Evolutionary conservation across 352 stramenopile species (phyloP).

Genomic region (Aphanomyces invadans): DNA sequence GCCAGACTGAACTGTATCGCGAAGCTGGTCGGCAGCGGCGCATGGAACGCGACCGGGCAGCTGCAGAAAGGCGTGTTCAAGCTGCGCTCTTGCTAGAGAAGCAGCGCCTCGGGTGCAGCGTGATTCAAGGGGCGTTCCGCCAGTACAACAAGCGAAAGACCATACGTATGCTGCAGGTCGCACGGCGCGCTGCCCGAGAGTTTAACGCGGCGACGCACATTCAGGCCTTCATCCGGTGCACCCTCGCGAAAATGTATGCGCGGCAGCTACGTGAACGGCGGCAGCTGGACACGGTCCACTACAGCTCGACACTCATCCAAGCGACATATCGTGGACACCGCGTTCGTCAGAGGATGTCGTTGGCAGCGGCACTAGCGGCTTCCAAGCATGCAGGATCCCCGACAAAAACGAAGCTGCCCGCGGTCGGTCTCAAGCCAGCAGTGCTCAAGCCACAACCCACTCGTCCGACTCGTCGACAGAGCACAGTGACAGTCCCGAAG

Average conservation of each 20-base stretch:
- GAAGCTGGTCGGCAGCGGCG: background rate
- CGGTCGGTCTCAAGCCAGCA: slow-evolving; percentile 4
- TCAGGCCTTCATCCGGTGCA: background rate
- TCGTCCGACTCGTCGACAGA: background rate
- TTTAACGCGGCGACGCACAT: background rate
- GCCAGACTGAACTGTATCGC: slow-evolving; percentile 5
- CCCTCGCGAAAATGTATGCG: slow-evolving; percentile 1
- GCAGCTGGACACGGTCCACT: background rate
- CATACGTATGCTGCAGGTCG: background rate
- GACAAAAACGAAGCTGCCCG: background rate
- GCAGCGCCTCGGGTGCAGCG: background rate
- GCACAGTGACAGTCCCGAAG: background rate
- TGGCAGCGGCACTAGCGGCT: background rate
- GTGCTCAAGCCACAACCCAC: slow-evolving; percentile 1
- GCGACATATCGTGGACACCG: slow-evolving; percentile 7
- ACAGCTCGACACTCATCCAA: slow-evolving; percentile 10
- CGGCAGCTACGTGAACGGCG: background rate
- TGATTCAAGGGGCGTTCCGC: slow-evolving; percentile 6
- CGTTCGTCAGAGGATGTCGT: background rate
- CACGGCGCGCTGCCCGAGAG: background rate
- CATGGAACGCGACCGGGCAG: background rate
- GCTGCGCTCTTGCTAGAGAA: background rate
- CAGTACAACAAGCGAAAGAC: background rate
- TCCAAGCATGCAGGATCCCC: too few species aligned
- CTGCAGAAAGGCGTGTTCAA: background rate